Evolutionary conservation across 306 rosid species (phyloP).

Genomic region (Acacia confusa): DNA sequence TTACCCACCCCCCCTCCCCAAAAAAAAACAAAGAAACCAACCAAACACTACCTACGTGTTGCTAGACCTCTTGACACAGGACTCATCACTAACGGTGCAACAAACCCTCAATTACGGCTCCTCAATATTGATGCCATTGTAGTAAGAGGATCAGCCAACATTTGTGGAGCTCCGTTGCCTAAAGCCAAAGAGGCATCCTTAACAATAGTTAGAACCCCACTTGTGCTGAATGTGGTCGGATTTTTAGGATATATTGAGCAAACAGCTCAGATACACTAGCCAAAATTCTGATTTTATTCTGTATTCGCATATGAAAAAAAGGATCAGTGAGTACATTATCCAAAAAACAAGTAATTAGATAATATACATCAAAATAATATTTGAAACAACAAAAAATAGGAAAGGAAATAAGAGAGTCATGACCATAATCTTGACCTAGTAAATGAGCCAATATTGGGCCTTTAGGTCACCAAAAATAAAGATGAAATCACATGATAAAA

Average conservation of each 20-base stretch:
- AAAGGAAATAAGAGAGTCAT: background rate
- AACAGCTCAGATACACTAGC: background rate
- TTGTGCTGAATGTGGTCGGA: background rate
- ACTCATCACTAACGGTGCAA: background rate
- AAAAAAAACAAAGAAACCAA: no score
- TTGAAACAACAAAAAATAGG: background rate
- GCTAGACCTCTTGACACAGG: background rate
- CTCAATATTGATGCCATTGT: background rate
- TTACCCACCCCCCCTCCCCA: no score
- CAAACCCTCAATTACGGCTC: background rate
- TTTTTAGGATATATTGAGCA: background rate
- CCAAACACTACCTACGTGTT: no score
- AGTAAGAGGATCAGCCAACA: no score
- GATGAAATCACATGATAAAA: slow-evolving; percentile 20
- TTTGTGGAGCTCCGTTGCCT: no score
- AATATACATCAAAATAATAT: background rate
- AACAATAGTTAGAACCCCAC: background rate
- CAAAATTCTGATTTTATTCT: background rate
- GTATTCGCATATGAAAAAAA: background rate
- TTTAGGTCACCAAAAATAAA: background rate
- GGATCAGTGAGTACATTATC: background rate
- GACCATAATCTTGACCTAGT: background rate
- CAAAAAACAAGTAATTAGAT: background rate
- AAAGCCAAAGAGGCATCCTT: background rate
- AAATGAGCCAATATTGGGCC: background rate